Base-by-base conservation (phyloP, 192 early-diverging fungal genomes). In the Spizellomyces sp. region DNA sequence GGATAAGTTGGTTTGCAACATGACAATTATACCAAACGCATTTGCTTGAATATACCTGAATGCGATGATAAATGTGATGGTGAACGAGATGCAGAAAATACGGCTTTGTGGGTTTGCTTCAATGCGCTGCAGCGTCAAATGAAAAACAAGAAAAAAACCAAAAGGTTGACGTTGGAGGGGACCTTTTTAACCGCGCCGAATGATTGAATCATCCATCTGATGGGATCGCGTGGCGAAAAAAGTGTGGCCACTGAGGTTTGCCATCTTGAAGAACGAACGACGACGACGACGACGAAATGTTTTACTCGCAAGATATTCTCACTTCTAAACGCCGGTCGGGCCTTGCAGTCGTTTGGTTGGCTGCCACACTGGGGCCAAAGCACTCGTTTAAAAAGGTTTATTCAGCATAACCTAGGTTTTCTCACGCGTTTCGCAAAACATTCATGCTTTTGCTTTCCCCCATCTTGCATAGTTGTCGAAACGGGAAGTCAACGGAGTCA, bases 281-380 rank as follows among this genome's bases (percentile, higher is more conserved):
- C 17, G 59, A 41, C 15, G 42, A n/a, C n/a, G n/a, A n/a, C n/a
- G n/a, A n/a, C n/a, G 42, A 41, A 48, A 87, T 87, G 86, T 87
- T 87, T 58, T 87, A 87, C 58, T 84, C 84, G 22, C 77, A 86
- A 58, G 86, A 87, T 43, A 84, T 87, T 61, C 72, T 87, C 14
- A 67, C 81, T n/a, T 64, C 60, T 15, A 73, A 74, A 22, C 77
- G 83, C 55, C 77, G 75, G 55, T 77, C 56, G 5, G 81, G 80
- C 9, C 69, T 87, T 44, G 86, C 80, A 4, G 76, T 86, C 12
- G 81, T 86, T 19, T 87, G 86, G 86, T 63, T 88, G 2, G 83
- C 83, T 1, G 84, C 86, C 9, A 88, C 83, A 4, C 59, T 84
- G 14, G 83, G 84, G 56, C 63, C 83, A 50, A 71, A 79, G 59